A percentile compares a stretch with the other conserved stretches of the same genome.
Evolutionary conservation across 371 early-diverging fungal genomes (phyloP).

Genomic region (Gilbertella persicaria): DNA sequence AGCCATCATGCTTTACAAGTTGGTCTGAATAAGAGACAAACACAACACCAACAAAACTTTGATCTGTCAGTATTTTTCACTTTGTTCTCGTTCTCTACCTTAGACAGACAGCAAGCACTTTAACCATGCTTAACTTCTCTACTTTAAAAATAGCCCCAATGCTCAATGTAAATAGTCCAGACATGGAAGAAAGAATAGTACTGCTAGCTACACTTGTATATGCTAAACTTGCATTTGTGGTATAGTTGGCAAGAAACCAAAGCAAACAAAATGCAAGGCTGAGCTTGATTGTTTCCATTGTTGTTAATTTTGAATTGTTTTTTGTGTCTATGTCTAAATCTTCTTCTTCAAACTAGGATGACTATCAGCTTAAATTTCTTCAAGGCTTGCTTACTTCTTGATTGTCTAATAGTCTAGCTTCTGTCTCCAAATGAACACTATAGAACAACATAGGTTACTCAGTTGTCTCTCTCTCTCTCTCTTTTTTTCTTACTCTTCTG

Average conservation of each 20-base stretch:
- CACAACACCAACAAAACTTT: conserved; percentile 59
- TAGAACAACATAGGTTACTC: not conserved
- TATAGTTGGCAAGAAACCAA: conserved; percentile 75
- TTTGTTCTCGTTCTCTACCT: conserved; percentile 36
- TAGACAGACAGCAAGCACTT: conserved; percentile 59
- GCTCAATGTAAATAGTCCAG: conserved; percentile 74
- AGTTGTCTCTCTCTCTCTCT: not conserved
- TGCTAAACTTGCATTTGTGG: conserved; percentile 68
- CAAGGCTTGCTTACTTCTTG: conserved; percentile 18
- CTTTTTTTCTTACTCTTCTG: conserved; percentile 14
- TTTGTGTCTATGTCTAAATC: not conserved
- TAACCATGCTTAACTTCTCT: conserved; percentile 58
- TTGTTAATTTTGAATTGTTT: conserved; percentile 6
- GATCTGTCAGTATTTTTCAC: not conserved
- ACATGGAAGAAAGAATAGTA: conserved; percentile 72
- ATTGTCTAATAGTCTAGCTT: conserved; percentile 6
- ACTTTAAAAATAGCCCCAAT: conserved; percentile 70
- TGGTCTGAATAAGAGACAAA: conserved; percentile 57
- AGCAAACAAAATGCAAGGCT: conserved; percentile 68
- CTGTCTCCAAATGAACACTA: conserved; percentile 12
- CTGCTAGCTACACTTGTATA: conserved; percentile 74
- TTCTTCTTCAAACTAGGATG: not conserved
- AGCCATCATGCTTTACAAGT: conserved; percentile 4
- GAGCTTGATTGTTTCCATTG: conserved; percentile 55
- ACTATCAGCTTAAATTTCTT: not conserved